phyloP scores from a whole-genome alignment of 345 rosid species.

The Lumnitzera racemosa region DNA sequence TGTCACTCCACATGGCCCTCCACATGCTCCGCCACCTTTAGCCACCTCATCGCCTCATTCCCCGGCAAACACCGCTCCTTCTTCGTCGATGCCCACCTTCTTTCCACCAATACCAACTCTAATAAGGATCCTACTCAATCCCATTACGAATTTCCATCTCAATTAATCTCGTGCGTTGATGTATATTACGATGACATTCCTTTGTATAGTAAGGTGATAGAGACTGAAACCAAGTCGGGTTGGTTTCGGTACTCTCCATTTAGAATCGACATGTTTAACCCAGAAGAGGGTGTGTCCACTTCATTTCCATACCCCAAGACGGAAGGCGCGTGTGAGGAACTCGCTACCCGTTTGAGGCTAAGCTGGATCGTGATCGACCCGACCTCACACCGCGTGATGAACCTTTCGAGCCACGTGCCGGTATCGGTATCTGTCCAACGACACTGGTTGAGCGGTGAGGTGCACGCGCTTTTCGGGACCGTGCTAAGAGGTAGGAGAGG shows the following conservation, averaged over 20 bases:
- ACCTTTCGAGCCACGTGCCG: slow-evolving; percentile 58
- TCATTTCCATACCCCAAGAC: slow-evolving; percentile 25
- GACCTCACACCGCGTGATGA: slow-evolving; percentile 37
- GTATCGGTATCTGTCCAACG: slow-evolving; percentile 52
- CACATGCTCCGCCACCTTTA: slow-evolving; percentile 18
- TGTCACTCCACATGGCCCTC: slow-evolving; percentile 77
- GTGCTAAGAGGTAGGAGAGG: slow-evolving; percentile 24
- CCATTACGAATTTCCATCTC: background rate
- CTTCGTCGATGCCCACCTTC: slow-evolving; percentile 53
- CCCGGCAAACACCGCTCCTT: slow-evolving; percentile 49
- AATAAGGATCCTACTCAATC: background rate
- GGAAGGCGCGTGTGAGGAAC: slow-evolving; percentile 29
- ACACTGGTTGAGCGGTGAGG: slow-evolving; percentile 76
- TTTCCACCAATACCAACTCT: slow-evolving; percentile 1
- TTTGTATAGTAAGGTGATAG: slow-evolving; percentile 40
- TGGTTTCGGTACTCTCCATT: slow-evolving; percentile 77
- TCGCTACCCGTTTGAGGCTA: slow-evolving; percentile 35
- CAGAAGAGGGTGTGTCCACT: slow-evolving; percentile 52
- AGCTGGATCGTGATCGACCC: slow-evolving; percentile 78
- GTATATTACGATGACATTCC: slow-evolving; percentile 30
- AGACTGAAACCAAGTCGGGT: slow-evolving; percentile 49
- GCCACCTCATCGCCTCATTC: slow-evolving; percentile 27
- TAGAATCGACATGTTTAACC: slow-evolving; percentile 55
- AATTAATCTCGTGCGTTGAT: slow-evolving; percentile 70
- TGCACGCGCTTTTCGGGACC: slow-evolving; percentile 40